Evolutionary conservation across 2,329 filamentous ascomycete species (phyloP).

Genomic region (Sporothrix dimorphospora): DNA sequence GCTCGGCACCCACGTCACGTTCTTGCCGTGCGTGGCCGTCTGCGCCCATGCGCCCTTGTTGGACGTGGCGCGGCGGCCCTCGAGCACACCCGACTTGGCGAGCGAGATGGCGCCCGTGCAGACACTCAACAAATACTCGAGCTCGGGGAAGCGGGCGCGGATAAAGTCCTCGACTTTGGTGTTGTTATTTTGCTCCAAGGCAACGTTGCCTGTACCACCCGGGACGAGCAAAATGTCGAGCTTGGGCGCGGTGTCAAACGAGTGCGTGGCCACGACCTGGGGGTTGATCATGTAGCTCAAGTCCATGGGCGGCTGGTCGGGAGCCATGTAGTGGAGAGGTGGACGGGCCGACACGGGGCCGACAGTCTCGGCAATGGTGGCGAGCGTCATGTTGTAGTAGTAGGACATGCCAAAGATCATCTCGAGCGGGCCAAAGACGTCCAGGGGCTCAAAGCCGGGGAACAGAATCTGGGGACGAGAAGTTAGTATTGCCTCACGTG

Average conservation of each 20-base stretch:
- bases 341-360: neutral
- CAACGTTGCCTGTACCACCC: neutral
- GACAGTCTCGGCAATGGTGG: neutral
- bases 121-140: neutral
- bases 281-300: conserved; percentile 16
- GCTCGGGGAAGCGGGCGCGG: neutral
- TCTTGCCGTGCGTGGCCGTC: neutral
- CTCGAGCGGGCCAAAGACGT: neutral
- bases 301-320: neutral
- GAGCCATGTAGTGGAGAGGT: neutral
- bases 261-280: neutral
- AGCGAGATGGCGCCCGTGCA: neutral
- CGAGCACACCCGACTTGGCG: neutral
- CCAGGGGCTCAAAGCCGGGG: conserved; percentile 9
- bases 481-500: neutral
- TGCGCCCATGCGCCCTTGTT: conserved; percentile 4
- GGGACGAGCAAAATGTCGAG: neutral
- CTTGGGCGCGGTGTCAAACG: neutral
- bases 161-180: conserved; percentile 5
- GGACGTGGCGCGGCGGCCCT: conserved; percentile 5
- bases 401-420: conserved; percentile 14
- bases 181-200: conserved; percentile 6
- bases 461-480: neutral
- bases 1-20: conserved; percentile 10
- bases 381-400: neutral